Evolutionary conservation across 768 basidiomycete genomes (phyloP).

Genomic region (Coprinopsis cinerea): DNA sequence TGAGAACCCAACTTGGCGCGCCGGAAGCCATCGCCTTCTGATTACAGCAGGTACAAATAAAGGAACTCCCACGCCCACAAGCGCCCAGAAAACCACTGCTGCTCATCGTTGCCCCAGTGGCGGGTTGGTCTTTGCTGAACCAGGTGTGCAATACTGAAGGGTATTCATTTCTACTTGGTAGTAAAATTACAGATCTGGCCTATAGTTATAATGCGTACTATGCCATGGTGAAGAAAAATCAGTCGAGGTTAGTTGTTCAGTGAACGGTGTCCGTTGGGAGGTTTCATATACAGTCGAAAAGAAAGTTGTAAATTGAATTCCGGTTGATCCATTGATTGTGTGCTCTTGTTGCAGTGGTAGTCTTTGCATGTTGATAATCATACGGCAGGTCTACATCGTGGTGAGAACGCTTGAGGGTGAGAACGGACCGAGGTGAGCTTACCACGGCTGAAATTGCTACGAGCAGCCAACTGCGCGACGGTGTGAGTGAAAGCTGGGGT

Average conservation of each 20-base stretch:
- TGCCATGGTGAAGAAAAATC: no score
- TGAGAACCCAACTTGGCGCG: not conserved
- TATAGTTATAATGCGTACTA: no score
- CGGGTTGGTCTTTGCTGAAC: no score
- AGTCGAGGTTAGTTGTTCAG: no score
- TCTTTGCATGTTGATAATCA: slow-evolving; percentile 21
- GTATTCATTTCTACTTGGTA: no score
- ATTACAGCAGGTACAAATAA: not conserved
- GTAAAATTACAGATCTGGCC: no score
- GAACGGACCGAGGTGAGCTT: slow-evolving; percentile 2
- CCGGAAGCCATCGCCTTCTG: not conserved
- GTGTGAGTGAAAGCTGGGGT: not conserved
- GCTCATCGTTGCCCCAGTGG: no score
- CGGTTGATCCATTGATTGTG: not conserved
- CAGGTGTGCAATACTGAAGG: no score
- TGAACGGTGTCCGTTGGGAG: not conserved
- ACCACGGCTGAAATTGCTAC: slow-evolving; percentile 18
- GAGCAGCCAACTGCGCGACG: slow-evolving; percentile 19
- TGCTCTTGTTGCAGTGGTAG: not conserved
- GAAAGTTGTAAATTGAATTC: slow-evolving; percentile 9
- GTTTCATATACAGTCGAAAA: not conserved
- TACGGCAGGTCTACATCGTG: slow-evolving; percentile 18
- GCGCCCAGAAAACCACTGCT: no score
- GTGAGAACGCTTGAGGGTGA: not conserved
- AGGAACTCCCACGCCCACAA: not conserved